Base-by-base conservation (phyloP, 345 rosid genomes). In the Garcia nutans region DNA sequence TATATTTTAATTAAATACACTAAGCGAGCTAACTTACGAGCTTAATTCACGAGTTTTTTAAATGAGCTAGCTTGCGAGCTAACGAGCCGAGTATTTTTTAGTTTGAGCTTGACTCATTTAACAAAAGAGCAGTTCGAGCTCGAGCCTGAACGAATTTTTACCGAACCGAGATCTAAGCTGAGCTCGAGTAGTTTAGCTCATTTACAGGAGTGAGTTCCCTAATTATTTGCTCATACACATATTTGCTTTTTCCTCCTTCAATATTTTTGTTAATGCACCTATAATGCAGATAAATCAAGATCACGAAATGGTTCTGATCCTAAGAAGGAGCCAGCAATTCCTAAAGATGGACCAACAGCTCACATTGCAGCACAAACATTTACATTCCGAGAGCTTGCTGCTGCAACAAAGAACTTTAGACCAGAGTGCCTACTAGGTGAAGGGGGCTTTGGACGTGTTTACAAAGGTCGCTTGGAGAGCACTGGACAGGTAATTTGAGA, bases 391-490 rank as follows among this genome's bases (percentile, higher is more conserved):
- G 99, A 96, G 85, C 91, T 96, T 82, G 99, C 97, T 50, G 83
- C 88, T 47, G 96, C 97, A 20, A 93, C 98, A 59, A 93, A 92
- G 73, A 87, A 87, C 78, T 96, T 96, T 67, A 80, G 91, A 78
- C 93, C 82, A 33, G 98, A 96, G 84, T 88, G 90, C 74, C 86
- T 89, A 28, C 69, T 96, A 70, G 99, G 98, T 65, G 99, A 96
- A 90, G 98, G 98, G 49, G 99, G 99, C 10, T 93, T 93, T 65
- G 99, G 99, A 58, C 97, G 85, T 78, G 99, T 96, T 65, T 93
- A 96, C 84, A 90, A 91, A 80, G 99, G 98, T 49, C 93, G 84
- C 37, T 83, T 96, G 80, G 99, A 93, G 87, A 90, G 87, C 82
- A 88, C 91, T 45, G 99, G 97, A 78, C 98, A 93, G 93, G 99